phyloP scores from a whole-genome alignment of 202 grass and related monocot genomes.

The Saccharum hybrid region DNA sequence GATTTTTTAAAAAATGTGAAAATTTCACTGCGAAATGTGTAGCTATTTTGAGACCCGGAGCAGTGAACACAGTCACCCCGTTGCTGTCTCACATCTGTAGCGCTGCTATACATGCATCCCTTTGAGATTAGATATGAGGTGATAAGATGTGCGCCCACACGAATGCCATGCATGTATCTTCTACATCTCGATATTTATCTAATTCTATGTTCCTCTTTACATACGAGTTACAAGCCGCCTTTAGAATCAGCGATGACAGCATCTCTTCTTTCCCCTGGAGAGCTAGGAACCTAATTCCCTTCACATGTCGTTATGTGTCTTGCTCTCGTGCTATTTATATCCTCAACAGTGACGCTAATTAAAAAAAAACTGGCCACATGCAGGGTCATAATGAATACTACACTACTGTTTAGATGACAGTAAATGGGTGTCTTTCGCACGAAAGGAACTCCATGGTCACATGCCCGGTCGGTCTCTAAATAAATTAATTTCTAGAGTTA shows the following conservation, averaged over 20 bases:
- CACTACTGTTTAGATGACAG: too few relatives aligned
- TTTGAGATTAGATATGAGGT: not conserved
- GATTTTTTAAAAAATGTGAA: too few relatives aligned
- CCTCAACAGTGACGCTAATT: not conserved
- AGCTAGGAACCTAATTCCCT: constrained; percentile 5
- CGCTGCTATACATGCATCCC: too few relatives aligned
- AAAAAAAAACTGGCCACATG: too few relatives aligned
- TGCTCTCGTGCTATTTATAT: not conserved
- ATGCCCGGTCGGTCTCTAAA: too few relatives aligned
- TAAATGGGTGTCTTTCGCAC: not conserved
- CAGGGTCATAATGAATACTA: too few relatives aligned
- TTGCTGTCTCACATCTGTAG: too few relatives aligned
- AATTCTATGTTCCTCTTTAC: not conserved
- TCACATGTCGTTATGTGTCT: not conserved
- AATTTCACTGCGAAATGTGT: too few relatives aligned
- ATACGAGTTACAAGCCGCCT: not conserved
- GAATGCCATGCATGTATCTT: not conserved
- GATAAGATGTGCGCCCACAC: not conserved
- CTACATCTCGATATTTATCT: not conserved
- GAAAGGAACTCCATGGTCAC: not conserved
- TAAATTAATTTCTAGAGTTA: not conserved
- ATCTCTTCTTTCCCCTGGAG: not conserved
- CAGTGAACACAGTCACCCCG: too few relatives aligned
- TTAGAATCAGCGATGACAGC: constrained; percentile 8
- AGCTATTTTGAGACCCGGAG: too few relatives aligned